Percentiles rank a stretch among this genome's conserved stretches.
Evolutionary conservation across 805 yeast genomes (phyloP).

Genomic region (Monosporozyma yasuniensis): DNA sequence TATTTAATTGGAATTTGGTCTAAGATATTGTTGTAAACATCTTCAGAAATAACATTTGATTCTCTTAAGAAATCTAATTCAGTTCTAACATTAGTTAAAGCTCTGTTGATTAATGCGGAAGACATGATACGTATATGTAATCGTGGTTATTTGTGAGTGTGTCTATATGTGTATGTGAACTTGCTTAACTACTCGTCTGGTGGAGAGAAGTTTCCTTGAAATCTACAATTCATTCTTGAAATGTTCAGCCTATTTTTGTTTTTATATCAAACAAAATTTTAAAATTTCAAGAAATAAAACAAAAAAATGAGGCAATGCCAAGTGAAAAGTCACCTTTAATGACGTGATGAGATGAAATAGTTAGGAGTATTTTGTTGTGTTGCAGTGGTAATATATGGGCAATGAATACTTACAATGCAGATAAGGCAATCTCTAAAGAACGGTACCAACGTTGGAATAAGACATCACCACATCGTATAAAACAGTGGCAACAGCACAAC

Average conservation of each 20-base stretch:
- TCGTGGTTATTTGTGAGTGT: too few species aligned
- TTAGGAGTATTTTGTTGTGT: too few species aligned
- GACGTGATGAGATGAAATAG: background rate
- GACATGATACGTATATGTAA: constrained; percentile 30
- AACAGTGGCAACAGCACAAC: constrained; percentile 64
- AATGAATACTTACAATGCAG: too few species aligned
- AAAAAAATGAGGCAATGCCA: background rate
- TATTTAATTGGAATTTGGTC: constrained; percentile 50
- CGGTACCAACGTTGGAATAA: constrained; percentile 15
- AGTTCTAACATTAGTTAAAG: constrained; percentile 63
- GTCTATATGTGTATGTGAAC: background rate
- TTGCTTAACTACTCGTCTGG: background rate
- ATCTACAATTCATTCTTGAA: background rate
- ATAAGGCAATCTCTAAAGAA: too few species aligned
- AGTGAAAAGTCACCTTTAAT: background rate
- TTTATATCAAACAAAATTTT: background rate
- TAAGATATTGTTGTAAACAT: constrained; percentile 43
- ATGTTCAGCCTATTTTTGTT: background rate
- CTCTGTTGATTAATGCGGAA: constrained; percentile 62
- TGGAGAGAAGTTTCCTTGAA: background rate
- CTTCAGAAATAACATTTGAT: constrained; percentile 58
- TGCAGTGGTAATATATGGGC: too few species aligned
- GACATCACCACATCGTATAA: constrained; percentile 55
- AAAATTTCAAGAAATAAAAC: background rate
- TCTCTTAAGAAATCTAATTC: constrained; percentile 75